These are phyloP conservation scores for Entomophthora muscae DNA, from an alignment of 371 early-diverging fungal genomes.

Conservation along the genomic window DNA sequence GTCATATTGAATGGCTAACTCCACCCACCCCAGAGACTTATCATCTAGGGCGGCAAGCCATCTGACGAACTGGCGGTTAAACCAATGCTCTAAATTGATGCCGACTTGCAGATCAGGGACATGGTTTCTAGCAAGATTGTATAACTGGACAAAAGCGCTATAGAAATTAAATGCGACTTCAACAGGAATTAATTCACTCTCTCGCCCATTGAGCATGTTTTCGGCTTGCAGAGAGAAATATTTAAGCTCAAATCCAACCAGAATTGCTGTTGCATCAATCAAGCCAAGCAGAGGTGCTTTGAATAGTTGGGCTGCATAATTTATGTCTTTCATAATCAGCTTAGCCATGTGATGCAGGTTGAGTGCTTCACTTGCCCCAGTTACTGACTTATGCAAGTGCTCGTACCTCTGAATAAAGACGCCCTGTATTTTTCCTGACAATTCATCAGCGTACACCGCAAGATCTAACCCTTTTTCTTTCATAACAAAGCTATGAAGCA, in stretches of 20 bases:
- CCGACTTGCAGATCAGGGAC: not conserved
- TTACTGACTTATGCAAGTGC: not conserved
- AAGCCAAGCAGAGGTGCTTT: not conserved
- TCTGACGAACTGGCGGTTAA: slow-evolving; percentile 7
- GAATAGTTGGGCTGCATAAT: not conserved
- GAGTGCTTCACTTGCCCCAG: slow-evolving; percentile 5
- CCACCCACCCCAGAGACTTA: slow-evolving; percentile 4
- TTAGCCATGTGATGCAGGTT: slow-evolving; percentile 4
- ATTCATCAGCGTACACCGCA: not conserved
- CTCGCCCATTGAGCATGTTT: slow-evolving; percentile 5
- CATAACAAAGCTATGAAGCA: not conserved
- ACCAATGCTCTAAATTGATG: slow-evolving; percentile 7
- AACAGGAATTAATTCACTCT: slow-evolving; percentile 7
- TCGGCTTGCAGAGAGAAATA: slow-evolving; percentile 4
- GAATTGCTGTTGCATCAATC: slow-evolving; percentile 1
- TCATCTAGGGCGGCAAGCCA: slow-evolving; percentile 7
- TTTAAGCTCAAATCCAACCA: slow-evolving; percentile 2
- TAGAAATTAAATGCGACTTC: slow-evolving; percentile 5
- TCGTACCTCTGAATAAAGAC: not conserved
- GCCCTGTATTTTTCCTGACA: not conserved
- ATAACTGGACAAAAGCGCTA: not conserved
- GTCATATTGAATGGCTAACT: slow-evolving; percentile 6
- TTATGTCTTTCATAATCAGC: slow-evolving; percentile 6
- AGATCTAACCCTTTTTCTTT: not conserved
- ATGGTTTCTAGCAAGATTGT: not conserved